Evolutionary conservation across 306 rosid genomes (phyloP), one percentile per base, ranked within the genome.

Genomic region (Cucurbita maxima): DNA sequence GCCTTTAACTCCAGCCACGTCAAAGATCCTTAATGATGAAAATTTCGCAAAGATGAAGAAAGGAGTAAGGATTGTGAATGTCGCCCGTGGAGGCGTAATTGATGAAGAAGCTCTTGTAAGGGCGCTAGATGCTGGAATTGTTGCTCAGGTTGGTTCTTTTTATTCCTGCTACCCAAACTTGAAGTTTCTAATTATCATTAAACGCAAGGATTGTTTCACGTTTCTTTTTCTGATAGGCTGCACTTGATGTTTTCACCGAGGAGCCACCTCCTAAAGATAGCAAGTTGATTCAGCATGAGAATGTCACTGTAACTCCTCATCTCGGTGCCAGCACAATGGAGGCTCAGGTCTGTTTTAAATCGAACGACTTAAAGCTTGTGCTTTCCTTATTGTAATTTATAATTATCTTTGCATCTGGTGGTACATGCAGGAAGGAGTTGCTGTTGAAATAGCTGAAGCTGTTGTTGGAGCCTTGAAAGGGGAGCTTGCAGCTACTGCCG

Each of bases 391-490:
- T 7, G 53, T 63, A 16, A 36, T 61, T 38, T 38, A 63, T 55
- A 72, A 34, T 58, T 37, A 64, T 74, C 74, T 58, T 80, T 75
- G 63, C 51, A 70, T 68, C 62, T 76, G 80, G 52, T 76, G 80
- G 52, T 82, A 74, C 34, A 30, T 73, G 22, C 87, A 95, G 99
- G 99, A 91, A 89, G 97, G 99, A 16, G 99, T 95, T 72, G 97
- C 99, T 50, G 87, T 91, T 76, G 99, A 95, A 84, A 91, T 95
- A 79, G 99, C 99, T 40, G 99, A 95, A 83, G 99, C 99, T 69
- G 97, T 95, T 3, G 90, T 91, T 43, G 97, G 97, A 75, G 99
- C 97, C 7, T 79, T 95, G 76, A 86, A 78, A 77, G 99, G 99
- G 57, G 99, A 91, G 88, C 96, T 95, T 84, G 96, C 99, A 74